A percentile compares a stretch with the other conserved stretches of the same genome.
Conservation (phyloP, 2,329 filamentous ascomycete species). For the Stemphylium lycopersici region DNA sequence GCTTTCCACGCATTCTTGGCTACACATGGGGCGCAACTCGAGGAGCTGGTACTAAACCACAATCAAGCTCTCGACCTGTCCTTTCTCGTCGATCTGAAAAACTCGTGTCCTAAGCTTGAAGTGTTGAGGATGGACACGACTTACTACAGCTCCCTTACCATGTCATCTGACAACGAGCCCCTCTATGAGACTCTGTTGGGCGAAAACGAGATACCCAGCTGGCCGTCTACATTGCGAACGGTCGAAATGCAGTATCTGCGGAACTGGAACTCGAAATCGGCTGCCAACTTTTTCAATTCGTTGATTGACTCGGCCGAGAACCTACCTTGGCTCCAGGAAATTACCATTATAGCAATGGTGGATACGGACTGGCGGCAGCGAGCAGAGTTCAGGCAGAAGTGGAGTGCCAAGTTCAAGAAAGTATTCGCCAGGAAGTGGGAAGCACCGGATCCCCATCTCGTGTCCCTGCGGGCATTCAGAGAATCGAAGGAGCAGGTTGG, state of each 20-base stretch:
- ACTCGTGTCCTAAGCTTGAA: constrained; percentile 72
- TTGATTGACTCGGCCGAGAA: constrained; percentile 72
- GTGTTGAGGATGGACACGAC: constrained; percentile 77
- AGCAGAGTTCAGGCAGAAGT: constrained; percentile 77
- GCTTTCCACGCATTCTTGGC: constrained; percentile 69
- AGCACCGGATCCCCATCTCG: constrained; percentile 53
- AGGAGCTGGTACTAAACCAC: constrained; percentile 73
- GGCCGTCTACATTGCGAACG: constrained; percentile 74
- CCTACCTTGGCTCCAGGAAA: constrained; percentile 69
- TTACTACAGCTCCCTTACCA: constrained; percentile 73
- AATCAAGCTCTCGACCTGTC: constrained; percentile 78
- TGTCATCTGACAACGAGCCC: constrained; percentile 74
- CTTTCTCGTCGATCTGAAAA: constrained; percentile 71
- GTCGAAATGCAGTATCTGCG: constrained; percentile 80
- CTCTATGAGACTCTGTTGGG: constrained; percentile 71
- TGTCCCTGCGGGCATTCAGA: constrained; percentile 51
- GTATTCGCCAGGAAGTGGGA: constrained; percentile 65
- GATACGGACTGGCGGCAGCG: constrained; percentile 81
- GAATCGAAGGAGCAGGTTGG: constrained; percentile 44
- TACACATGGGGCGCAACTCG: constrained; percentile 70
- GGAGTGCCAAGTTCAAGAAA: constrained; percentile 72
- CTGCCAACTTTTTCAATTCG: constrained; percentile 79
- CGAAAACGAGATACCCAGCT: constrained; percentile 71
- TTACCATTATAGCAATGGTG: constrained; percentile 74
- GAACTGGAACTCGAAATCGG: constrained; percentile 72